Evolutionary conservation across 805 yeast genomes (phyloP).

Genomic region (Zygosaccharomyces siamensis): DNA sequence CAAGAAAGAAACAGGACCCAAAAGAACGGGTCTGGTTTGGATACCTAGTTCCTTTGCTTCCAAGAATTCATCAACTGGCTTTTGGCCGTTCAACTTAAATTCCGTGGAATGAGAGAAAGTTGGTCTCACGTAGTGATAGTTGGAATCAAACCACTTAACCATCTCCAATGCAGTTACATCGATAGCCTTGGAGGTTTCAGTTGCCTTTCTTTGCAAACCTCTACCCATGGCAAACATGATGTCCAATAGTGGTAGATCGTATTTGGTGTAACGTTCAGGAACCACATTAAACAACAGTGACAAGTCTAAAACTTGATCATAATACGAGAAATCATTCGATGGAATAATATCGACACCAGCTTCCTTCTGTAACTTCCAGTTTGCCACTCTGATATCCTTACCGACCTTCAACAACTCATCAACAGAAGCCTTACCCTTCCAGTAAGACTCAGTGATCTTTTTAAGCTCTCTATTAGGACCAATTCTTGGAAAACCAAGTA

Average conservation of each 20-base stretch:
- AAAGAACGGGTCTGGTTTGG: conserved; percentile 94
- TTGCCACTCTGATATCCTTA: conserved; percentile 88
- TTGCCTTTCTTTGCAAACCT: conserved; percentile 97
- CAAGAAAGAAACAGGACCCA: conserved; percentile 95
- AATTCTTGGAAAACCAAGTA: conserved; percentile 99
- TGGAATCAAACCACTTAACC: conserved; percentile 99
- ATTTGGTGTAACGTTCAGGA: conserved; percentile 96
- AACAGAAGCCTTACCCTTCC: conserved; percentile 87
- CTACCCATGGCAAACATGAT: conserved; percentile 99
- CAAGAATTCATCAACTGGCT: conserved; percentile 95
- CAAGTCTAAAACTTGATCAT: conserved; percentile 94
- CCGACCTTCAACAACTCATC: conserved; percentile 90
- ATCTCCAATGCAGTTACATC: conserved; percentile 98
- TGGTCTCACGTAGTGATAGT: conserved; percentile 99
- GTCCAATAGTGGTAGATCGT: conserved; percentile 82
- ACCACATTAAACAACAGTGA: conserved; percentile 90
- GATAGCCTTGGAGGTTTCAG: conserved; percentile 80
- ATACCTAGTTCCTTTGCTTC: conserved; percentile 97
- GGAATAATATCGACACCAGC: conserved; percentile 98
- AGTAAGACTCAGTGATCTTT: conserved; percentile 98
- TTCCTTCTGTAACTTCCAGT: conserved; percentile 96
- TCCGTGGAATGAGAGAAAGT: conserved; percentile 92
- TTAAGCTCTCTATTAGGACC: conserved; percentile 99
- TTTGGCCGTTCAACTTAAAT: conserved; percentile 92
- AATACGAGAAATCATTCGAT: conserved; percentile 96